phyloP scores from a whole-genome alignment of 2,329 filamentous ascomycete genomes.

The Ustulina deusta region DNA sequence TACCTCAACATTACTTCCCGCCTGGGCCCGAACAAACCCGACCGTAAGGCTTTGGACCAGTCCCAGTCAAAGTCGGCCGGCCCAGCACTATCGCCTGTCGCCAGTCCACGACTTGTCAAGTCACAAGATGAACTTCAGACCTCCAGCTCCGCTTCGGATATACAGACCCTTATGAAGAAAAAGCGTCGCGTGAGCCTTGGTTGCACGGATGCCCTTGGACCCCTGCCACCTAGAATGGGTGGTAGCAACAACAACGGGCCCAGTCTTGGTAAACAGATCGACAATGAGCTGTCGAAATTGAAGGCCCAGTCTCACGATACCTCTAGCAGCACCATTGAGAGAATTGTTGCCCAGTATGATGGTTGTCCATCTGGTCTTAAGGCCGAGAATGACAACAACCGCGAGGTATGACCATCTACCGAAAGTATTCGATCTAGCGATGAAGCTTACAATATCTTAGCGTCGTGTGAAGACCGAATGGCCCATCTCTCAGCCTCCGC shows the following conservation, averaged over 20 bases:
- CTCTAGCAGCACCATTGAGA: constrained; percentile 51
- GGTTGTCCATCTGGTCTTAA: constrained; percentile 21
- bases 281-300: constrained; percentile 17
- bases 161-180: constrained; percentile 32
- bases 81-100: constrained; percentile 8
- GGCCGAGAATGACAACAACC: constrained; percentile 15
- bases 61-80: constrained; percentile 17
- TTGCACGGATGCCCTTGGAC: not conserved
- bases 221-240: constrained; percentile 15
- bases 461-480: constrained; percentile 10
- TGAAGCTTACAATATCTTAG: constrained; percentile 25
- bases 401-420: constrained; percentile 21
- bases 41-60: constrained; percentile 25
- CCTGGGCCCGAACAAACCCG: constrained; percentile 35
- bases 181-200: constrained; percentile 19
- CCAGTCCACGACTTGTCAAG: constrained; percentile 7
- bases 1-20: constrained; percentile 55
- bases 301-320: constrained; percentile 37
- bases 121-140: constrained; percentile 39
- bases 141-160: constrained; percentile 4
- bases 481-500: constrained; percentile 20
- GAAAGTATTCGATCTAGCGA: not conserved
- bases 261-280: constrained; percentile 16
- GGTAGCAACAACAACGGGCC: not conserved
- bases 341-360: constrained; percentile 51